Base-by-base conservation (phyloP, 1,284 basidiomycete species). In the Ustilago tritici region DNA sequence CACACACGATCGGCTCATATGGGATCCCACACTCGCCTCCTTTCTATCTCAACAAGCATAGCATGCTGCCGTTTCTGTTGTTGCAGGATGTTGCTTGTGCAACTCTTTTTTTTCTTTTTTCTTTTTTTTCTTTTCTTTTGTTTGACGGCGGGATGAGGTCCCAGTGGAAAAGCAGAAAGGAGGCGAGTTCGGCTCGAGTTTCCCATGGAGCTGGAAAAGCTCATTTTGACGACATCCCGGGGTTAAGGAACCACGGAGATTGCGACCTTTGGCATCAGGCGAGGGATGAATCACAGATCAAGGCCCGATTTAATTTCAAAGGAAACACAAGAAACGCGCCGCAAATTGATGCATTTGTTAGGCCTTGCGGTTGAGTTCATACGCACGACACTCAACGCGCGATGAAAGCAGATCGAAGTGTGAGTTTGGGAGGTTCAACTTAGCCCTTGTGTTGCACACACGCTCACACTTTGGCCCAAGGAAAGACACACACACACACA, bases 161-260 rank as follows among this genome's bases (percentile, higher is more conserved):
- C 49, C 49, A 32, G 14, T 19, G 46, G 46, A 49, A 28, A 41
- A 28, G 23, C 23, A 28, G 3, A 28, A n/a, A 41, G 40, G 11
- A 15, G 7, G 17, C 14, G 40, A 41, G 14, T 38, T 56, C 35
- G 54, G 35, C 14, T 50, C 49, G 49, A 50, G 49, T 50, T 57
- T 56, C 49, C 62, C 62, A 23, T 64, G 62, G 62, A 64, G 56
- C 36, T 43, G 15, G 1, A n/a, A 17, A 46, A 46, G n/a, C 43
- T 10, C 1, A 38, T 10, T 38, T 41, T 32, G 23, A 32, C 49
- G 28, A 50, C 49, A 50, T 34, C 54, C 31, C 58, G 68, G 68
- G 47, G 68, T 43, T 70, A 70, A 70, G 68, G 35, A 35, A 2
- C 10, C 5, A 40, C 68, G 62, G 68, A 70, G 62, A 70, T 70